phyloP scores from a whole-genome alignment of 805 yeast species.

The Suhomyces sp. region DNA sequence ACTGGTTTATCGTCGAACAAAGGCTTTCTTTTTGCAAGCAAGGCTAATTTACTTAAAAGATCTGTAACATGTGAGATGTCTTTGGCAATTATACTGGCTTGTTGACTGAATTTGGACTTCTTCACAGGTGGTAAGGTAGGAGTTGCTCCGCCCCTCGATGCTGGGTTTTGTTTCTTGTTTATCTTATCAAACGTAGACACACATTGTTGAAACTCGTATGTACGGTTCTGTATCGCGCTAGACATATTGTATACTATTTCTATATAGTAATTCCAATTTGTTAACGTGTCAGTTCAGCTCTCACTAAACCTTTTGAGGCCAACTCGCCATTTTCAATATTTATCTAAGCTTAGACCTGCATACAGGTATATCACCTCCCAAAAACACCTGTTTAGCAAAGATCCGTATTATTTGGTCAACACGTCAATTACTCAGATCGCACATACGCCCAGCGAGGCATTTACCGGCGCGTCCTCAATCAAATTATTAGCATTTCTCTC shows the following conservation, averaged over 20 bases:
- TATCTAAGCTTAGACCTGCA: neutral
- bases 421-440: neutral
- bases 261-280: neutral
- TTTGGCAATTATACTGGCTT: slow-evolving; percentile 81
- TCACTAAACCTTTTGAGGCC: neutral
- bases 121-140: slow-evolving; percentile 16
- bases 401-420: neutral
- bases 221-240: slow-evolving; percentile 66
- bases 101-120: slow-evolving; percentile 43
- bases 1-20: slow-evolving; percentile 91
- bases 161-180: slow-evolving; percentile 37
- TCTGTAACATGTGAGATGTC: slow-evolving; percentile 87
- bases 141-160: slow-evolving; percentile 4
- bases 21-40: slow-evolving; percentile 84
- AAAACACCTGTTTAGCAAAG: neutral
- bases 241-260: slow-evolving; percentile 8
- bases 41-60: slow-evolving; percentile 74
- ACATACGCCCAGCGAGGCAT: neutral
- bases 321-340: neutral
- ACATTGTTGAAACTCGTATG: slow-evolving; percentile 89
- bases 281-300: neutral
- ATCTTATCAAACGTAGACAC: slow-evolving; percentile 71
- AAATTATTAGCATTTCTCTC: neutral
- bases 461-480: neutral
- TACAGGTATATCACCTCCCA: neutral